Evolutionary conservation across 768 basidiomycete genomes (phyloP).

Genomic region (Boletus insuetus): DNA sequence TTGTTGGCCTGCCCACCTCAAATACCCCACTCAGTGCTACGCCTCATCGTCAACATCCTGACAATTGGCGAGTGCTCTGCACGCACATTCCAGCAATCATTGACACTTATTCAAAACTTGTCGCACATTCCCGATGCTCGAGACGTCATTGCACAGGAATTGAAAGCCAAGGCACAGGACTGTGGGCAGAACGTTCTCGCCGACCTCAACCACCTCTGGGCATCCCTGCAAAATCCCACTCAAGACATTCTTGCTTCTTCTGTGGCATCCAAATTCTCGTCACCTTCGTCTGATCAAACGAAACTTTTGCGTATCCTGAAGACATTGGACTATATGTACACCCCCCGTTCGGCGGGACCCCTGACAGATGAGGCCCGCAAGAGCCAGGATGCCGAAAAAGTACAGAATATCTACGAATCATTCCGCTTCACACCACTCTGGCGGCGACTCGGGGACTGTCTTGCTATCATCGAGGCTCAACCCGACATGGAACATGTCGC

Average conservation of each 20-base stretch:
- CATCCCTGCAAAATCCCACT: constrained; percentile 54
- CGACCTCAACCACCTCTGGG: constrained; percentile 76
- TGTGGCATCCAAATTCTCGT: constrained; percentile 86
- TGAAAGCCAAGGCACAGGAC: constrained; percentile 82
- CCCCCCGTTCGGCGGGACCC: constrained; percentile 49
- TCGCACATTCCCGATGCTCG: constrained; percentile 86
- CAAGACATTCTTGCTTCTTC: constrained; percentile 59
- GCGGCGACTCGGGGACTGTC: constrained; percentile 86
- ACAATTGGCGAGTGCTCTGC: constrained; percentile 97
- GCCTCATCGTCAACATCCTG: constrained; percentile 92
- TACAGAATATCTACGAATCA: constrained; percentile 84
- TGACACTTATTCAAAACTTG: constrained; percentile 89
- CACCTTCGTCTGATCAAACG: constrained; percentile 93
- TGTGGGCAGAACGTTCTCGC: constrained; percentile 72
- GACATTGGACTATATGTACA: constrained; percentile 96
- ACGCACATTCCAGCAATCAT: constrained; percentile 91
- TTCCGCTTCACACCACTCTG: constrained; percentile 90
- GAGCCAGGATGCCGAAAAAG: constrained; percentile 69
- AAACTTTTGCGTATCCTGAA: constrained; percentile 93
- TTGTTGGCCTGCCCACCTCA: constrained; percentile 74
- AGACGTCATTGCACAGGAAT: constrained; percentile 85
- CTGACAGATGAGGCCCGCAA: constrained; percentile 36
- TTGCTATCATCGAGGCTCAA: constrained; percentile 77
- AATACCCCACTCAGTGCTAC: constrained; percentile 80
- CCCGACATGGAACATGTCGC: constrained; percentile 84